A percentile compares a stretch with the other conserved stretches of the same genome.
phyloP scores from a whole-genome alignment of 2,329 filamentous ascomycete species.

The Seiridium unicorne region DNA sequence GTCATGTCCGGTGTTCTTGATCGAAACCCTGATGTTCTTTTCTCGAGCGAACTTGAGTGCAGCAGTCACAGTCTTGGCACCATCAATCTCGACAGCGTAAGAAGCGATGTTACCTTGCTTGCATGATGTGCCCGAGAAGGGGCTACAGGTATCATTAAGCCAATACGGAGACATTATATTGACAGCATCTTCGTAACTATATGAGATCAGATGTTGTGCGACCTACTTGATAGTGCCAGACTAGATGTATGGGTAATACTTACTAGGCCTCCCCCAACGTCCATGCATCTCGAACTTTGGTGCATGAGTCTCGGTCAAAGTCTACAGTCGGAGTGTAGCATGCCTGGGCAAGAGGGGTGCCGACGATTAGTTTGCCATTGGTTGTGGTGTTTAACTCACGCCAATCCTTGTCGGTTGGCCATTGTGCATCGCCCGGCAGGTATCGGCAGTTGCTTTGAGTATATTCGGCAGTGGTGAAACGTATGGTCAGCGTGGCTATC shows the following conservation, averaged over 20 bases:
- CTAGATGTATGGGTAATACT: neutral
- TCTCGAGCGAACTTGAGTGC: slow-evolving; percentile 13
- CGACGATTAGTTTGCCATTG: neutral
- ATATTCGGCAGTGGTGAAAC: too few species aligned
- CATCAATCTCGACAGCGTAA: slow-evolving; percentile 7
- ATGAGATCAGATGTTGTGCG: too few species aligned
- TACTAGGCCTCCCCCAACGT: neutral
- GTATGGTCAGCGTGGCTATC: too few species aligned
- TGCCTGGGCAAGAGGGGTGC: neutral
- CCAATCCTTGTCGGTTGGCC: neutral
- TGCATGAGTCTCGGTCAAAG: slow-evolving; percentile 13
- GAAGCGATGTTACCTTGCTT: slow-evolving; percentile 5
- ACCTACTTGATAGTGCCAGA: too few species aligned
- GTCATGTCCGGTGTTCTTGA: slow-evolving; percentile 24
- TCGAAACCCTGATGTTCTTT: slow-evolving; percentile 14
- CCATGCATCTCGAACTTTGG: slow-evolving; percentile 22
- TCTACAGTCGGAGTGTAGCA: neutral
- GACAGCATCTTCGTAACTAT: slow-evolving; percentile 10
- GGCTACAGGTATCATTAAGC: slow-evolving; percentile 16
- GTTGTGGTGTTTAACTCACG: neutral
- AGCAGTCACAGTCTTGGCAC: neutral
- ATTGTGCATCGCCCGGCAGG: neutral
- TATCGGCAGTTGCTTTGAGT: neutral
- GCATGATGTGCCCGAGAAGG: slow-evolving; percentile 10
- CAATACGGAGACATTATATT: slow-evolving; percentile 16